These are phyloP conservation scores for Sechiopsis laciniata DNA, from an alignment of 306 rosid species.

Conservation along the genomic window DNA sequence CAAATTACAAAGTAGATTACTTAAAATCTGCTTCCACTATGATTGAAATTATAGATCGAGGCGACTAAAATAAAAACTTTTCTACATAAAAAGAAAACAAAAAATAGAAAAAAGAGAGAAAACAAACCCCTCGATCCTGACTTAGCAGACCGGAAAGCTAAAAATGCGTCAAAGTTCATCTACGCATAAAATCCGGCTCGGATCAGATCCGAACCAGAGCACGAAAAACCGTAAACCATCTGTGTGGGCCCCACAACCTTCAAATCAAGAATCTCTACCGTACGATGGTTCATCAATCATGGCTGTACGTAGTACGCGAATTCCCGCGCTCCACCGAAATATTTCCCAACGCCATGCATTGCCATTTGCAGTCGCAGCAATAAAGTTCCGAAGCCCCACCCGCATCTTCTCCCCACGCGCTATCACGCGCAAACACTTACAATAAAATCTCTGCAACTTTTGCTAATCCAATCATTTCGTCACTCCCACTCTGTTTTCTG, in stretches of 20 bases:
- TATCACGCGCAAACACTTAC: not conserved
- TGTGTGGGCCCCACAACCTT: not conserved
- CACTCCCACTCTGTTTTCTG: not conserved
- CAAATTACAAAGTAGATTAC: no score
- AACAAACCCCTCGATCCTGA: no score
- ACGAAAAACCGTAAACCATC: no score
- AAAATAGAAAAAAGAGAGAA: no score
- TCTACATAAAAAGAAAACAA: no score
- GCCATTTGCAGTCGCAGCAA: slow-evolving; percentile 31
- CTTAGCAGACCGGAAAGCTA: no score
- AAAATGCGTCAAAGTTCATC: no score
- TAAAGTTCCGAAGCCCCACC: slow-evolving; percentile 57
- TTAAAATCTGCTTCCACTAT: no score
- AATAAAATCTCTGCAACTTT: slow-evolving; percentile 38
- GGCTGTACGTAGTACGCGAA: not conserved
- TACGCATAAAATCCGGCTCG: no score
- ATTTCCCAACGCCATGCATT: slow-evolving; percentile 18
- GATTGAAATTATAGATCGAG: no score
- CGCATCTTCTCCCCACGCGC: not conserved
- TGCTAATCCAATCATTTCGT: slow-evolving; percentile 4
- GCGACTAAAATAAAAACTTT: no score
- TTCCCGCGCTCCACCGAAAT: slow-evolving; percentile 44
- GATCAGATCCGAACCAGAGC: no score
- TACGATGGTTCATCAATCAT: not conserved
- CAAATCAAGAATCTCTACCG: not conserved